Evolutionary conservation across 768 basidiomycete genomes (phyloP).

Genomic region (Rhizopogon vulgaris): DNA sequence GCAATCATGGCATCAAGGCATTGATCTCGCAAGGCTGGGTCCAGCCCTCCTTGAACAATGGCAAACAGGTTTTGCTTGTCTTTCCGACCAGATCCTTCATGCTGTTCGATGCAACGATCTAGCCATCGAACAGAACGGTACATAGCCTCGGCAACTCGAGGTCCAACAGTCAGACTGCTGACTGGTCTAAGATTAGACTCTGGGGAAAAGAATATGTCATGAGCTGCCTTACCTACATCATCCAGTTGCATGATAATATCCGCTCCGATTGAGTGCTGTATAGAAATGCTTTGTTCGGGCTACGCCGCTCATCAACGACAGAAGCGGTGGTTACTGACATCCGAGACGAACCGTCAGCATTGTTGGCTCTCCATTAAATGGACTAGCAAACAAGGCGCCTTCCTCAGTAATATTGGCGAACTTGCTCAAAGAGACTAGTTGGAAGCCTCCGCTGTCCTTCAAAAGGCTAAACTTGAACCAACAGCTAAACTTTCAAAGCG

Average conservation of each 20-base stretch:
- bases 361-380: slow-evolving; percentile 82
- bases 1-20: slow-evolving; percentile 81
- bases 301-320: slow-evolving; percentile 21
- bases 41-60: slow-evolving; percentile 86
- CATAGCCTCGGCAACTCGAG: slow-evolving; percentile 85
- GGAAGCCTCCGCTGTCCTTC: slow-evolving; percentile 88
- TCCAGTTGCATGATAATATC: slow-evolving; percentile 96
- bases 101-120: slow-evolving; percentile 77
- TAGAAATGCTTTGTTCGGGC: slow-evolving; percentile 89
- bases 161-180: slow-evolving; percentile 72
- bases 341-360: slow-evolving; percentile 67
- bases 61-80: slow-evolving; percentile 81
- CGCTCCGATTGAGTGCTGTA: slow-evolving; percentile 86
- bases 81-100: slow-evolving; percentile 60
- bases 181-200: slow-evolving; percentile 36
- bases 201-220: not conserved
- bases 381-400: slow-evolving; percentile 79
- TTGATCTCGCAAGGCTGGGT: slow-evolving; percentile 59
- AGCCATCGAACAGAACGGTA: slow-evolving; percentile 85
- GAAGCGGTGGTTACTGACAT: not conserved
- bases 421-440: slow-evolving; percentile 78
- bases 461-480: not conserved
- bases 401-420: slow-evolving; percentile 85
- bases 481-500: not conserved
- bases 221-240: slow-evolving; percentile 64